Percentiles rank a stretch among this genome's conserved stretches.
These are phyloP conservation scores for Petunia axillaris DNA, from an alignment of 257 asterid species.

Conservation along the genomic window DNA sequence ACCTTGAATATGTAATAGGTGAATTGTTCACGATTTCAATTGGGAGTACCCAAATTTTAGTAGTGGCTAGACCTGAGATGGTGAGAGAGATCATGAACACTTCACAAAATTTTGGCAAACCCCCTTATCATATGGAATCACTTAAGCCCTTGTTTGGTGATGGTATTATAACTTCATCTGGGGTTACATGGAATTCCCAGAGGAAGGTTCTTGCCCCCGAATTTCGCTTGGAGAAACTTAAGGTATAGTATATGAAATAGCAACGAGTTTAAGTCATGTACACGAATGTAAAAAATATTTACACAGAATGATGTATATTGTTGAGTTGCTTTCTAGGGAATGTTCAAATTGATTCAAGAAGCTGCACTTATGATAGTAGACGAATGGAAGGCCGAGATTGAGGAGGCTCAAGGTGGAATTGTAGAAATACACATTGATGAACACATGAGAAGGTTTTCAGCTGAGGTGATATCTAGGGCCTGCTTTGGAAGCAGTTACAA, in stretches of 20 bases:
- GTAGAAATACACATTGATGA: constrained; percentile 35
- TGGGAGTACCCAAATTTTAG: constrained; percentile 38
- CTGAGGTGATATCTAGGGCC: constrained; percentile 48
- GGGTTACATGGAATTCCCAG: constrained; percentile 46
- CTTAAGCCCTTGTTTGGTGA: constrained; percentile 47
- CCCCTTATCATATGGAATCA: constrained; percentile 43
- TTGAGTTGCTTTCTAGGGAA: no score
- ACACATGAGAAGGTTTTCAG: constrained; percentile 39
- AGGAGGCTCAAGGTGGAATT: constrained; percentile 33
- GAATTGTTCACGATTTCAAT: constrained; percentile 39
- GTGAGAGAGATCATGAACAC: constrained; percentile 50
- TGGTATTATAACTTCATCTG: constrained; percentile 50
- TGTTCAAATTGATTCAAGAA: constrained; percentile 27
- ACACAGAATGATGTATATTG: no score
- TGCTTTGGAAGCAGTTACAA: constrained; percentile 48
- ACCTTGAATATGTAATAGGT: no score
- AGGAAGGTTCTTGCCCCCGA: constrained; percentile 26
- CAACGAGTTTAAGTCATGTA: no score
- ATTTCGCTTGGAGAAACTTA: constrained; percentile 51
- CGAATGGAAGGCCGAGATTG: constrained; percentile 36
- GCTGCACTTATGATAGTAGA: constrained; percentile 34
- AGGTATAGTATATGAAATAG: constrained; percentile 34
- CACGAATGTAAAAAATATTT: background rate
- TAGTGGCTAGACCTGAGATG: constrained; percentile 45
- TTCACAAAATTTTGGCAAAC: constrained; percentile 46